Percentiles rank a stretch among this genome's conserved stretches.
phyloP scores from a whole-genome alignment of 805 yeast genomes.

The Starmerella asiatica region DNA sequence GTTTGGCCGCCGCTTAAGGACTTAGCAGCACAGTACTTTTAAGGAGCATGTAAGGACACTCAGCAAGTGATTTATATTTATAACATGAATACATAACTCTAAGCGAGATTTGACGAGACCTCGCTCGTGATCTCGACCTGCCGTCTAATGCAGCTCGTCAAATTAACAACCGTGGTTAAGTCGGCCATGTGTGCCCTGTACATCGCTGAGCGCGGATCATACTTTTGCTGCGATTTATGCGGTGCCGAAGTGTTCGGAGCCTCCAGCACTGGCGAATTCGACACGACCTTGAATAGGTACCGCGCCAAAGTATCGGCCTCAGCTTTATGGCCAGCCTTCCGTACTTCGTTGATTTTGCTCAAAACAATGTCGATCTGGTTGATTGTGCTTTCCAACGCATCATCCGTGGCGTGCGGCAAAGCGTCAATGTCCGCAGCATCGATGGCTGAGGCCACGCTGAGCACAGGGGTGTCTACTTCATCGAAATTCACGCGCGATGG shows the following conservation, averaged over 20 bases:
- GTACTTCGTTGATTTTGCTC: constrained; percentile 11
- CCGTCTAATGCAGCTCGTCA: constrained; percentile 71
- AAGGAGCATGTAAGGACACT: too few relatives aligned
- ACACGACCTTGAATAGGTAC: constrained; percentile 39
- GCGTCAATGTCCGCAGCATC: constrained; percentile 26
- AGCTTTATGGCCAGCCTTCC: neutral
- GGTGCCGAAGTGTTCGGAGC: constrained; percentile 12
- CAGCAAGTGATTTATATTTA: too few relatives aligned
- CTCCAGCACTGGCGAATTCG: constrained; percentile 28
- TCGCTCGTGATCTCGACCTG: constrained; percentile 70
- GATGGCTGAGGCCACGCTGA: constrained; percentile 27
- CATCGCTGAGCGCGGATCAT: constrained; percentile 37
- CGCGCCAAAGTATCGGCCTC: constrained; percentile 39
- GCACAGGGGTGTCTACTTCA: constrained; percentile 37
- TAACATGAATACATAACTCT: constrained; percentile 16
- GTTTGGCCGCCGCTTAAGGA: too few relatives aligned
- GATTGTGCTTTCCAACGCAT: constrained; percentile 28
- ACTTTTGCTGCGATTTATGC: constrained; percentile 22
- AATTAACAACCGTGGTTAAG: constrained; percentile 64
- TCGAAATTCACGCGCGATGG: constrained; percentile 48
- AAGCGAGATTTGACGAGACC: constrained; percentile 26
- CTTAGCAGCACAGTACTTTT: too few relatives aligned
- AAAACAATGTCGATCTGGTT: constrained; percentile 26
- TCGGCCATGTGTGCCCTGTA: constrained; percentile 68
- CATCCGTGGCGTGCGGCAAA: constrained; percentile 28